A percentile compares a stretch with the other conserved stretches of the same genome.
Evolutionary conservation across 2,329 filamentous ascomycete species (phyloP).

Genomic region (Exophiala lecanii-corni): DNA sequence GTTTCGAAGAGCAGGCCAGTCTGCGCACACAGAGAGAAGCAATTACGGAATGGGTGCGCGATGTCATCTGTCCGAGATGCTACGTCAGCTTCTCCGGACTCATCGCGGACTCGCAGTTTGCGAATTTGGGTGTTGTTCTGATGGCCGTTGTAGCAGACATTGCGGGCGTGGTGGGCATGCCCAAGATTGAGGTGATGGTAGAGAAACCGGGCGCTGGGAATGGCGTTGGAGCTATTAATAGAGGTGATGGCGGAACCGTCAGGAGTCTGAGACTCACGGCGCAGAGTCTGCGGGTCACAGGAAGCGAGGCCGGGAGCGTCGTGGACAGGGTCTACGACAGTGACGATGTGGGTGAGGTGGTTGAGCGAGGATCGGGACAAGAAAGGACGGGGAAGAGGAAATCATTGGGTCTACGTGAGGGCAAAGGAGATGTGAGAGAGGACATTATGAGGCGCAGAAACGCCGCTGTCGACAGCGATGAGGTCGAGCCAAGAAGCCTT

Average conservation of each 20-base stretch:
- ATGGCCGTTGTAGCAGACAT: conserved; percentile 60
- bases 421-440: too few relatives aligned
- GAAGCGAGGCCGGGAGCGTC: conserved; percentile 13
- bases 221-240: conserved; percentile 1
- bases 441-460: too few relatives aligned
- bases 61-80: conserved; percentile 39
- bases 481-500: too few relatives aligned
- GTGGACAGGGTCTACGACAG: conserved; percentile 20
- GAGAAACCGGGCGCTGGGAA: conserved; percentile 16
- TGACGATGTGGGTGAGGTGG: conserved; percentile 20
- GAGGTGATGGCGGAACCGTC: conserved; percentile 5
- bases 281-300: conserved; percentile 4
- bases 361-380: conserved; percentile 10
- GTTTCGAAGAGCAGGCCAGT: conserved; percentile 38
- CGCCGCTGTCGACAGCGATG: too few relatives aligned
- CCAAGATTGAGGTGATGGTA: conserved; percentile 26
- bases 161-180: conserved; percentile 40
- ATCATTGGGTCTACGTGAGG: too few relatives aligned
- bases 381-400: conserved; percentile 45
- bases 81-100: conserved; percentile 60
- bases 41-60: conserved; percentile 37
- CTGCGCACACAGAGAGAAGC: conserved; percentile 31
- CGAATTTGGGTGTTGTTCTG: conserved; percentile 65
- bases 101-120: conserved; percentile 67
- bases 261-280: conserved; percentile 13